Evolutionary conservation across 148 eudicot genomes (phyloP).

Genomic region (Persicaria maculosa): DNA sequence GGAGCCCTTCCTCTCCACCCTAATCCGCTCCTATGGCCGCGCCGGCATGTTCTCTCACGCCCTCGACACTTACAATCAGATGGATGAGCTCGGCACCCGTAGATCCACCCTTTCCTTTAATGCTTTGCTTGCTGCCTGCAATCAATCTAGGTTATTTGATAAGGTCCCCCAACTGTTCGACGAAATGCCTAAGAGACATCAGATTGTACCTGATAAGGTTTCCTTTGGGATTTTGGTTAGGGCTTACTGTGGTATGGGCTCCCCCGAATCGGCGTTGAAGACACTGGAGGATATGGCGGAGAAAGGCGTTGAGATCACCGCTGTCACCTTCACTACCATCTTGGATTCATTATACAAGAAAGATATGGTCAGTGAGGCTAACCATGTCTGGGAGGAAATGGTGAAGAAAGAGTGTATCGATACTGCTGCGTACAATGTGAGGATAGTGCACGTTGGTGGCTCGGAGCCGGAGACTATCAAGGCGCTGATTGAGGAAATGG

Average conservation of each 20-base stretch:
- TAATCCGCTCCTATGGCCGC: constrained; percentile 63
- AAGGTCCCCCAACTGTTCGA: constrained; percentile 54
- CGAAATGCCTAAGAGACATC: constrained; percentile 48
- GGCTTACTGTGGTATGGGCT: constrained; percentile 53
- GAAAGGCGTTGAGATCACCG: constrained; percentile 50
- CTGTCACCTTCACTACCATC: constrained; percentile 47
- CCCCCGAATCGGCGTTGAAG: constrained; percentile 40
- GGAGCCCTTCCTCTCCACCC: constrained; percentile 50
- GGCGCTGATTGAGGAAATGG: constrained; percentile 63
- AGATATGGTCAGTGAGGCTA: constrained; percentile 49
- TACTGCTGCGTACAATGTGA: constrained; percentile 64
- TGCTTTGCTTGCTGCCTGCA: constrained; percentile 53
- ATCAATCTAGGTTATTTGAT: constrained; percentile 31
- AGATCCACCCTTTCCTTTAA: constrained; percentile 55
- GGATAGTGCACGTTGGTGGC: constrained; percentile 40
- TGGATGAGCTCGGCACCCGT: constrained; percentile 60
- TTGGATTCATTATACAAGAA: constrained; percentile 39
- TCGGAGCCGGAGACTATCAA: constrained; percentile 40
- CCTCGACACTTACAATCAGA: constrained; percentile 43
- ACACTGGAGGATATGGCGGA: constrained; percentile 49
- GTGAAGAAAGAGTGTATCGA: constrained; percentile 52
- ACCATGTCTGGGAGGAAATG: constrained; percentile 63
- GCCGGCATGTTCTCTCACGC: constrained; percentile 74
- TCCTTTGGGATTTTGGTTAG: constrained; percentile 64
- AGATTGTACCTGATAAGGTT: constrained; percentile 40